A percentile compares a stretch with the other conserved stretches of the same genome.
Evolutionary conservation across 345 rosid genomes (phyloP).

Genomic region (Kandelia obovata): DNA sequence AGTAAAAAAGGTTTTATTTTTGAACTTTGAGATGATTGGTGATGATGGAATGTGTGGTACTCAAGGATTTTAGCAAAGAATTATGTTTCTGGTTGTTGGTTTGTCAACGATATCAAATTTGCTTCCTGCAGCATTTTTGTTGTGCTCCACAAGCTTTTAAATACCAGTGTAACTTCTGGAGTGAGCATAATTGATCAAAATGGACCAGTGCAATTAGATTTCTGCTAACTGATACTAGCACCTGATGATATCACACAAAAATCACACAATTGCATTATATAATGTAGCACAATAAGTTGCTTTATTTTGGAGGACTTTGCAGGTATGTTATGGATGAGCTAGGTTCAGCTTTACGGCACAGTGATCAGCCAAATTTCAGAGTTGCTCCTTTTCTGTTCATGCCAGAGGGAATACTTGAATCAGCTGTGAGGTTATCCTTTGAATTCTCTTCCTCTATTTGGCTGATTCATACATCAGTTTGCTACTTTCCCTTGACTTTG

Average conservation of each 20-base stretch:
- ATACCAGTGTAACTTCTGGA: too few relatives aligned
- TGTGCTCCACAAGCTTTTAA: too few relatives aligned
- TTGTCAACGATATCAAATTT: neutral
- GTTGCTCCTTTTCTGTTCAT: constrained; percentile 91
- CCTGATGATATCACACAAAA: neutral
- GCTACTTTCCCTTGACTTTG: constrained; percentile 4
- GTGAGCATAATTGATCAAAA: neutral
- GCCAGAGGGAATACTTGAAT: constrained; percentile 73
- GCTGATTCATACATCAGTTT: constrained; percentile 8
- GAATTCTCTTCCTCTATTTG: constrained; percentile 1
- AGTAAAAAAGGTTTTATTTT: neutral
- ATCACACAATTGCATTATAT: neutral
- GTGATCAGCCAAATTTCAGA: constrained; percentile 84
- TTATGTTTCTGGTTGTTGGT: neutral
- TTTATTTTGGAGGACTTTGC: constrained; percentile 21
- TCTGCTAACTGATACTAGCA: too few relatives aligned
- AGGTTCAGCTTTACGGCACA: constrained; percentile 84
- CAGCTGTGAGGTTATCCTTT: constrained; percentile 75
- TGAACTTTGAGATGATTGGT: neutral
- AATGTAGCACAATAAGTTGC: neutral
- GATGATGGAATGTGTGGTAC: neutral
- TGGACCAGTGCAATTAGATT: neutral
- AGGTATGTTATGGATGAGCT: constrained; percentile 99
- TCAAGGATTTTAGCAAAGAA: neutral
- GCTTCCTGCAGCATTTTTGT: neutral